These are phyloP conservation scores for Boletus smithii DNA, from an alignment of 1,284 basidiomycete genomes.

Conservation along the genomic window DNA sequence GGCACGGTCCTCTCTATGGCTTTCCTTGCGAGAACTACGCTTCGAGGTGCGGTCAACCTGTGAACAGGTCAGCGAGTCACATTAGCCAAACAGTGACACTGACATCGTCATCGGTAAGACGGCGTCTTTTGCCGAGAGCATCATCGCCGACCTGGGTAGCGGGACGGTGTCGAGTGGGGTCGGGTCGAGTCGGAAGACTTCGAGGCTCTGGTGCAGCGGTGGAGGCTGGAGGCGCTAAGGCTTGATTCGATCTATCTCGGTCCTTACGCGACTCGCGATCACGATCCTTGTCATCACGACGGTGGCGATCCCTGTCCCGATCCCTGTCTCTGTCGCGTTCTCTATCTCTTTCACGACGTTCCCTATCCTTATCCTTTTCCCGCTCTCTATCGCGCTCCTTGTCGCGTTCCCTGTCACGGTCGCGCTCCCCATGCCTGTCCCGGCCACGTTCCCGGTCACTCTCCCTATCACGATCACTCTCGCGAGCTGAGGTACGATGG, in stretches of 20 bases:
- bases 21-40: constrained; percentile 69
- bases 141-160: constrained; percentile 46
- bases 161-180: constrained; percentile 51
- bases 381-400: constrained; percentile 41
- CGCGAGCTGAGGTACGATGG: constrained; percentile 35
- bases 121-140: constrained; percentile 63
- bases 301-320: constrained; percentile 36
- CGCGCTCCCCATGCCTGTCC: constrained; percentile 44
- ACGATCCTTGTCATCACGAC: constrained; percentile 38
- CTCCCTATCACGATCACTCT: constrained; percentile 42
- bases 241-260: constrained; percentile 42
- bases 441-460: constrained; percentile 46
- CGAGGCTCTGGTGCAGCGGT: constrained; percentile 45
- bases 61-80: constrained; percentile 17
- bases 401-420: constrained; percentile 42
- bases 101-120: constrained; percentile 62
- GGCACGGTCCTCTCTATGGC: constrained; percentile 66
- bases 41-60: constrained; percentile 70
- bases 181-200: constrained; percentile 53
- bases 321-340: constrained; percentile 41
- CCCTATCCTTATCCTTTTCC: constrained; percentile 40
- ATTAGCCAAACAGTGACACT: constrained; percentile 28
- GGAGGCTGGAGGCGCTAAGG: constrained; percentile 28
- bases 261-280: constrained; percentile 49
- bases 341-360: constrained; percentile 41